Evolutionary conservation across 768 basidiomycete species (phyloP).

Genomic region (Lyophyllum decastes): DNA sequence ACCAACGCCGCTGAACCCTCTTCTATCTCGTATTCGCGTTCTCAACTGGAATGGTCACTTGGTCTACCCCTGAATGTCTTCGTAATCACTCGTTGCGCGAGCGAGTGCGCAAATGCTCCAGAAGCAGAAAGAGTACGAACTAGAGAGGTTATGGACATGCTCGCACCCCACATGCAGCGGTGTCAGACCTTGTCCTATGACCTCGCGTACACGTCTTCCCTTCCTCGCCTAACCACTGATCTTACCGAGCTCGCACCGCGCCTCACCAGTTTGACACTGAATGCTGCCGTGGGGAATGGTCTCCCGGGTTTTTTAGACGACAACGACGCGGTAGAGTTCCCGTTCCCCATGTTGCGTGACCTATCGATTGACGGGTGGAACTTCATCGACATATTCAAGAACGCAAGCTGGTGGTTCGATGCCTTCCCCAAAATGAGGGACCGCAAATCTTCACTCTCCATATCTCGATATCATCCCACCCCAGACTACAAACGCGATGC

Average conservation of each 20-base stretch:
- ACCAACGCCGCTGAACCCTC: neutral
- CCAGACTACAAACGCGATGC: neutral
- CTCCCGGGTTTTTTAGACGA: neutral
- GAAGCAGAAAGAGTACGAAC: neutral
- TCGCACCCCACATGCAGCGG: neutral
- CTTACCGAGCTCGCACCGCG: neutral
- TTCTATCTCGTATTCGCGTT: neutral
- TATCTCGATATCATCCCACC: neutral
- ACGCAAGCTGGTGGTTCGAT: neutral
- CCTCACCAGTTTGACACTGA: neutral
- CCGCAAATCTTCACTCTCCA: neutral
- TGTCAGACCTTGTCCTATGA: neutral
- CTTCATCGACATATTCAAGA: neutral
- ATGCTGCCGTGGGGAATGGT: neutral
- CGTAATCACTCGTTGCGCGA: neutral
- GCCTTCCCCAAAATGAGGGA: neutral
- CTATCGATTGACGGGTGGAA: constrained; percentile 3
- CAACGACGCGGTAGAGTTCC: neutral
- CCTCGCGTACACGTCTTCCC: neutral
- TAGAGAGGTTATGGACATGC: neutral
- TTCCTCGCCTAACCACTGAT: neutral
- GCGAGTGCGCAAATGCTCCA: neutral
- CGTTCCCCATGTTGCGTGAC: neutral
- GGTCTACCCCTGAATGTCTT: neutral
- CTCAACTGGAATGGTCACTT: neutral